These are phyloP conservation scores for Glebionis coronaria DNA, from an alignment of 129 eudicot genomes.

Conservation along the genomic window DNA sequence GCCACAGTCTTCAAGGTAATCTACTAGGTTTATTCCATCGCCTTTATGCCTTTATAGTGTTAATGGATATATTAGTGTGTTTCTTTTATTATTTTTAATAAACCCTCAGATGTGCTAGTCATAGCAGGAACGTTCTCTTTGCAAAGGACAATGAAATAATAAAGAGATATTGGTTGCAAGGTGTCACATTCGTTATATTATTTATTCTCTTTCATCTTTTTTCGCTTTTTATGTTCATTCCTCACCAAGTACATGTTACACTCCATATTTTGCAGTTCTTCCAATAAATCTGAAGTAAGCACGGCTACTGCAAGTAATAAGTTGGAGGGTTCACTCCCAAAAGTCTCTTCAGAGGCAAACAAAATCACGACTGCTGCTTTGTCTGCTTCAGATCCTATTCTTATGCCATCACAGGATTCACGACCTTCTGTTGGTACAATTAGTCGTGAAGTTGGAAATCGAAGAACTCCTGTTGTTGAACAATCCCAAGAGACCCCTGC, in stretches of 20 bases:
- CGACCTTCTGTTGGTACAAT: conserved; percentile 51
- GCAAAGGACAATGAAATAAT: conserved; percentile 58
- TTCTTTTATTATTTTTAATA: not conserved
- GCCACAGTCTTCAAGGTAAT: conserved; percentile 55
- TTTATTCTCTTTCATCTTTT: not conserved
- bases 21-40: conserved; percentile 2
- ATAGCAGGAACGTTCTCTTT: conserved; percentile 44
- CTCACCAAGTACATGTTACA: conserved; percentile 16
- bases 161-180: conserved; percentile 41
- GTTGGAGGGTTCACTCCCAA: too few species aligned
- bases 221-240: not conserved
- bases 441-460: conserved; percentile 49
- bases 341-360: conserved; percentile 22
- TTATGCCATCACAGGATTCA: conserved; percentile 51
- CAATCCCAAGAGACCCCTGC: conserved; percentile 23
- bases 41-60: not conserved
- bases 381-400: conserved; percentile 68
- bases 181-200: conserved; percentile 31
- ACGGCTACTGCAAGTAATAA: conserved; percentile 14
- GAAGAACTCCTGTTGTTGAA: conserved; percentile 32
- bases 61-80: not conserved
- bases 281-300: not conserved
- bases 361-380: conserved; percentile 23
- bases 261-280: conserved; percentile 45
- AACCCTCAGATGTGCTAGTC: conserved; percentile 59